phyloP scores from a whole-genome alignment of 1,139 yeast genomes.

The Pichia sp. region DNA sequence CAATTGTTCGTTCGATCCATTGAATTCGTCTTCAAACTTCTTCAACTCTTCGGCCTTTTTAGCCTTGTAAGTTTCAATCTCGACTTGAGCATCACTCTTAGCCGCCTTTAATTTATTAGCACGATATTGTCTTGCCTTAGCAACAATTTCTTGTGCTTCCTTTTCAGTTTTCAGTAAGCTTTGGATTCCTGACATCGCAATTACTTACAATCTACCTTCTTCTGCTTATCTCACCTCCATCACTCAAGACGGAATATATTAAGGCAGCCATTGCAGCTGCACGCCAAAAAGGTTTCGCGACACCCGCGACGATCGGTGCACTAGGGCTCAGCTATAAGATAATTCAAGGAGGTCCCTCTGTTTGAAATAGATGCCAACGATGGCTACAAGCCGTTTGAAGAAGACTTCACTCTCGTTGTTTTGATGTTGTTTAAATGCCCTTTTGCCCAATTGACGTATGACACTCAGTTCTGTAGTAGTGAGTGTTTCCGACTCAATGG shows the following conservation, averaged over 20 bases:
- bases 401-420: not conserved
- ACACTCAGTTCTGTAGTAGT: conserved; percentile 30
- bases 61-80: conserved; percentile 78
- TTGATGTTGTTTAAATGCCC: conserved; percentile 24
- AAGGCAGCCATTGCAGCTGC: too few relatives aligned
- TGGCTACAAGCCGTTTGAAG: not conserved
- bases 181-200: conserved; percentile 24
- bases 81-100: conserved; percentile 84
- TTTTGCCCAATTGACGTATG: conserved; percentile 33
- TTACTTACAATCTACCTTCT: too few relatives aligned
- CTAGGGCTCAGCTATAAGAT: not conserved
- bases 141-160: conserved; percentile 91
- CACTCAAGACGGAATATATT: too few relatives aligned
- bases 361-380: conserved; percentile 6
- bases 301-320: not conserved
- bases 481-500: conserved; percentile 28
- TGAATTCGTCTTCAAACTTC: conserved; percentile 56
- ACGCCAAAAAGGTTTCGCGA: too few relatives aligned
- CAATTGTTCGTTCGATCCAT: conserved; percentile 44
- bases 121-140: conserved; percentile 84
- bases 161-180: conserved; percentile 61
- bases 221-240: too few relatives aligned
- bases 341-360: conserved; percentile 6
- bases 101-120: conserved; percentile 89
- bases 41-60: conserved; percentile 80